Conservation (phyloP, 2,329 filamentous ascomycete species). For the Penicillium sp. region DNA sequence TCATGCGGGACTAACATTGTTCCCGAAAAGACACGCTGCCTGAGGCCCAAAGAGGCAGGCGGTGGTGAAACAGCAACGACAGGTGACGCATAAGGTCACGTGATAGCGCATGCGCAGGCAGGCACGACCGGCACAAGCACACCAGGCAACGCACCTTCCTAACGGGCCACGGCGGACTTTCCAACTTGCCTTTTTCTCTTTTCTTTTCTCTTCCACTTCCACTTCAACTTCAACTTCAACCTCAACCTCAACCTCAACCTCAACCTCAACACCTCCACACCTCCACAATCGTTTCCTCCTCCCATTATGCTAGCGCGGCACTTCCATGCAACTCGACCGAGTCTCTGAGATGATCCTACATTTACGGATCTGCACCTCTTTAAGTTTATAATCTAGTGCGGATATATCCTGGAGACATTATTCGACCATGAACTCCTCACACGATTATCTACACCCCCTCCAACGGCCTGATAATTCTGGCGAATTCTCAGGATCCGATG, state of each 20-base stretch:
- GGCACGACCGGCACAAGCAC: background rate
- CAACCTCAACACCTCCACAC: background rate
- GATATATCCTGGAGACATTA: background rate
- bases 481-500: slow-evolving; percentile 43
- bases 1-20: slow-evolving; percentile 1
- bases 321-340: slow-evolving; percentile 17
- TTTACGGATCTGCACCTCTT: slow-evolving; percentile 20
- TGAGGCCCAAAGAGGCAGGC: background rate
- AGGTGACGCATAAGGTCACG: too few relatives aligned
- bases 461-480: slow-evolving; percentile 36
- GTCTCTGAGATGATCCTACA: slow-evolving; percentile 24
- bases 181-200: too few relatives aligned
- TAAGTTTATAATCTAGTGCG: slow-evolving; percentile 14
- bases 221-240: too few relatives aligned
- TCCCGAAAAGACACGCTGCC: slow-evolving; percentile 13
- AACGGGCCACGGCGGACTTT: too few relatives aligned
- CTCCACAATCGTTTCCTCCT: background rate
- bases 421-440: slow-evolving; percentile 41
- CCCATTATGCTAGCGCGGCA: slow-evolving; percentile 21
- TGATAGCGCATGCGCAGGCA: slow-evolving; percentile 1
- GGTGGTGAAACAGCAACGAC: background rate
- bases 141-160: too few relatives aligned
- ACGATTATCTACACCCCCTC: slow-evolving; percentile 41
- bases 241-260: too few relatives aligned
- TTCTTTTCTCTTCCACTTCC: too few relatives aligned